phyloP scores from a whole-genome alignment of 352 stramenopile genomes.

The Stramenopiles sp. region DNA sequence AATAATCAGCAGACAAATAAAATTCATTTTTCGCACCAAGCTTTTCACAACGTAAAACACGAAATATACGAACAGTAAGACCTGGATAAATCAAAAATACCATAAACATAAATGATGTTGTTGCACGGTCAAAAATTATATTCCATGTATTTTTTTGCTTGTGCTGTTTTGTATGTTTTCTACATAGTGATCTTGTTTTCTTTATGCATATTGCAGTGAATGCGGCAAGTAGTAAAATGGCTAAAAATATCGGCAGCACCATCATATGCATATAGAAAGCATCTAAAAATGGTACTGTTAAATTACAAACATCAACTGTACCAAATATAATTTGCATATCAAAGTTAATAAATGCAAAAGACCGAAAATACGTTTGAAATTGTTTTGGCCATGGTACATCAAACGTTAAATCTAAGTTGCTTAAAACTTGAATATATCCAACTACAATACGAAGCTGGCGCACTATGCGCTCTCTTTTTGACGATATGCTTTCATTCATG shows the following conservation, averaged over 20 bases:
- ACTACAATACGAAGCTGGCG: not conserved
- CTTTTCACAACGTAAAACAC: not conserved
- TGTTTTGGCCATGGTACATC: conserved; percentile 2
- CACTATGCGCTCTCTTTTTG: not conserved
- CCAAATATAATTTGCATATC: not conserved
- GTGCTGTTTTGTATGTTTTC: not conserved
- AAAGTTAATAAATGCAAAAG: not conserved
- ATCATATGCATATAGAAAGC: not conserved
- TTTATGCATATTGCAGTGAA: not conserved
- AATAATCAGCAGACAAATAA: not conserved
- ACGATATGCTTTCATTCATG: not conserved
- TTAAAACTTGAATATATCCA: not conserved
- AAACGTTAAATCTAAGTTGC: conserved; percentile 5
- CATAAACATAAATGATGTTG: not conserved
- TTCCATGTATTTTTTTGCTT: not conserved
- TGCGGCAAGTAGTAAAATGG: not conserved
- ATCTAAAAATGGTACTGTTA: not conserved
- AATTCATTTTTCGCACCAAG: not conserved
- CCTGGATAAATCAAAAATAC: conserved; percentile 2
- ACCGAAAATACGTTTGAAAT: not conserved
- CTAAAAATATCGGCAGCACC: not conserved
- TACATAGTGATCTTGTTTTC: not conserved
- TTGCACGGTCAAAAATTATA: not conserved
- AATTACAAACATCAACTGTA: not conserved
- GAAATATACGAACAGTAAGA: not conserved